Percentiles rank a stretch among this genome's conserved stretches.
Evolutionary conservation across 2,329 filamentous ascomycete genomes (phyloP).

Genomic region (Neofusicoccum sp.): DNA sequence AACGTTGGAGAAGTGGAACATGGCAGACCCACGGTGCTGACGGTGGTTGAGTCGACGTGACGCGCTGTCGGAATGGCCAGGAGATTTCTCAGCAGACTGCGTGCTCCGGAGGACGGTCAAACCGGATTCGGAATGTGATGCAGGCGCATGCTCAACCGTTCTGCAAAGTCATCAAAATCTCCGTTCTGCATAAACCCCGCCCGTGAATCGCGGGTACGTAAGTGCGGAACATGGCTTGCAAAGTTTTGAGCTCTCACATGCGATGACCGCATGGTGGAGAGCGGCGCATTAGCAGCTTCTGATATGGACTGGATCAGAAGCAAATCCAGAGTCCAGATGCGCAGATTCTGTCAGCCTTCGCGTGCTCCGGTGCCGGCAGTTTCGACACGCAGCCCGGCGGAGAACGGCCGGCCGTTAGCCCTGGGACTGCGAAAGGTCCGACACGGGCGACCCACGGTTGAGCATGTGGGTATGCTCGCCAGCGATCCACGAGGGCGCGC

Average conservation of each 20-base stretch:
- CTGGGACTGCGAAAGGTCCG: not conserved
- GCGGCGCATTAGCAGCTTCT: not conserved
- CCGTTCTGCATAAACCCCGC: constrained; percentile 9
- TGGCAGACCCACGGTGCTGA: not conserved
- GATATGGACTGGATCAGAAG: not conserved
- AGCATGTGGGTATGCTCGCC: constrained; percentile 2
- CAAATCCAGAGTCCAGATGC: not conserved
- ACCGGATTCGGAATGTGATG: constrained; percentile 3
- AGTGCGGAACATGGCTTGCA: constrained; percentile 12
- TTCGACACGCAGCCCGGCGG: not conserved
- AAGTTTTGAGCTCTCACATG: constrained; percentile 4
- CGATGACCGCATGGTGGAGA: not conserved
- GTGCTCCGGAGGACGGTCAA: not conserved
- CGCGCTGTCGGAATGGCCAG: not conserved
- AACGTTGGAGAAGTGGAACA: not conserved
- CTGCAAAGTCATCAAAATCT: constrained; percentile 3
- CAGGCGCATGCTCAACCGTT: not conserved
- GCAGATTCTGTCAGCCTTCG: not conserved
- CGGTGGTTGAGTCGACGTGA: not conserved
- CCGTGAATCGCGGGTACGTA: not conserved
- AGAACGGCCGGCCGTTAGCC: not conserved
- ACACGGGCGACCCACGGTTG: not conserved
- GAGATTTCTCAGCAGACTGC: not conserved
- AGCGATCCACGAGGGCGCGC: constrained; percentile 6
- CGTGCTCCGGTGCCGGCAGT: not conserved